These are phyloP conservation scores for Beauveria asiatica DNA, from an alignment of 2,329 filamentous ascomycete species.

Conservation along the genomic window DNA sequence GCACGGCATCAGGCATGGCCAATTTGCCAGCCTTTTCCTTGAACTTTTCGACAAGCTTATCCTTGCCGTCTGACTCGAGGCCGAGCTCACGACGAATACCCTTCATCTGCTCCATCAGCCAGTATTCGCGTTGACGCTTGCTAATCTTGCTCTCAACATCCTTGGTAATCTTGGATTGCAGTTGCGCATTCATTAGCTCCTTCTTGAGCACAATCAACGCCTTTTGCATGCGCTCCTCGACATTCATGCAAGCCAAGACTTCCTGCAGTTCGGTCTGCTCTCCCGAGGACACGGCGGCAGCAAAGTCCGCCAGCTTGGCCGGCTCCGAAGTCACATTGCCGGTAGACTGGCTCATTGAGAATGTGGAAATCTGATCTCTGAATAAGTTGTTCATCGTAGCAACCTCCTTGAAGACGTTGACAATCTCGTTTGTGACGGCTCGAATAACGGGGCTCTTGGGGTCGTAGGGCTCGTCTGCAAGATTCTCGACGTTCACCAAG, in stretches of 20 bases:
- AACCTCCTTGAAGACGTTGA: slow-evolving; percentile 98
- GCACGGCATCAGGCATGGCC: slow-evolving; percentile 93
- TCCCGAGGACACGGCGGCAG: slow-evolving; percentile 89
- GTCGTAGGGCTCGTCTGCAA: slow-evolving; percentile 81
- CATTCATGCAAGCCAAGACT: slow-evolving; percentile 77
- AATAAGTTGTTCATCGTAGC: slow-evolving; percentile 90
- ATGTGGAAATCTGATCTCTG: slow-evolving; percentile 93
- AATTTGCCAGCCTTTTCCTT: slow-evolving; percentile 89
- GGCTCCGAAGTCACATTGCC: slow-evolving; percentile 94
- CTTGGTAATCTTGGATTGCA: slow-evolving; percentile 95
- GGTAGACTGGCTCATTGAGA: slow-evolving; percentile 88
- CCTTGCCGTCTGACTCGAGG: slow-evolving; percentile 95
- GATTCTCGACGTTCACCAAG: slow-evolving; percentile 89
- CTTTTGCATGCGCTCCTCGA: slow-evolving; percentile 88
- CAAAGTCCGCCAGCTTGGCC: slow-evolving; percentile 92
- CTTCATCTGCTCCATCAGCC: slow-evolving; percentile 99
- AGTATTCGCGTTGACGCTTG: slow-evolving; percentile 95
- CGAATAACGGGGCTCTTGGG: slow-evolving; percentile 82
- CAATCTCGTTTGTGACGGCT: slow-evolving; percentile 92
- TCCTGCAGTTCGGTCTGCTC: slow-evolving; percentile 89
- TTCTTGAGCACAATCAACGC: slow-evolving; percentile 90
- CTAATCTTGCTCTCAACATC: slow-evolving; percentile 97
- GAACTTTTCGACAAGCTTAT: slow-evolving; percentile 96
- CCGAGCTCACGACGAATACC: slow-evolving; percentile 92
- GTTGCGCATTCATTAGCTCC: slow-evolving; percentile 94